Base-by-base conservation (phyloP, 2,329 filamentous ascomycete species). In the Penicillium sp. region DNA sequence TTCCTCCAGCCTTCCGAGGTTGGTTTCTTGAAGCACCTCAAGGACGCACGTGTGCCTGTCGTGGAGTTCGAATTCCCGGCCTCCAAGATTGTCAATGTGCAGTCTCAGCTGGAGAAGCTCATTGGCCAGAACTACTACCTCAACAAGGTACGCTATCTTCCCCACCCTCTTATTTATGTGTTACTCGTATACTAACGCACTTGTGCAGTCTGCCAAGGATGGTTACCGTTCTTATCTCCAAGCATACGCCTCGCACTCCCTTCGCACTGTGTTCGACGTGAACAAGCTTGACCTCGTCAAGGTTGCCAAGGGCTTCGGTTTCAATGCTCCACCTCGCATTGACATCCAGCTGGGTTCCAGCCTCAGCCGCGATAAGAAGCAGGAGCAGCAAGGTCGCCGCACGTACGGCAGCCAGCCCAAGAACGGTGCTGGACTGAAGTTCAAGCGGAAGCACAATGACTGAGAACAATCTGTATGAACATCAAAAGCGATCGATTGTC, bases 51-150 rank as follows among this genome's bases (percentile, higher is more conserved):
- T 61, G 93, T 99, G 1, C 94, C 94, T 2, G 88, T 99, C 7
- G 91, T 96, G 29, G 94, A 99, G 77, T 97, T 96, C 70, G 93
- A 97, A 71, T 94, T 99, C 72, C 93, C 93, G 1, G 82, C 86
- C 56, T 93, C 90, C 79, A 96, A 96, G 82, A 91, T 99, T 64
- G 82, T 93, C 69, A 94, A 96, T 70, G 87, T 96, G 66, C 88
- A 96, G 79, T 86, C 89, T 68, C 92, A 97, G 76, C 85, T 97
- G 10, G 93, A 97, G 82, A 94, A 93, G 78, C 84, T 97, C 65
- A 96, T 99, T 68, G 86, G 86, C 31, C 90, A 94, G 75, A 97
- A 99, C 78, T 97, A 97, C 81, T 97, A 97, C 76, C 83, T 99
- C 58, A 94, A 97, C 80, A 94, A 96, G 84, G 82, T 84, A 71